These are phyloP conservation scores for Kluyveromyces nonfermentans DNA, from an alignment of 805 yeast species.

Conservation along the genomic window DNA sequence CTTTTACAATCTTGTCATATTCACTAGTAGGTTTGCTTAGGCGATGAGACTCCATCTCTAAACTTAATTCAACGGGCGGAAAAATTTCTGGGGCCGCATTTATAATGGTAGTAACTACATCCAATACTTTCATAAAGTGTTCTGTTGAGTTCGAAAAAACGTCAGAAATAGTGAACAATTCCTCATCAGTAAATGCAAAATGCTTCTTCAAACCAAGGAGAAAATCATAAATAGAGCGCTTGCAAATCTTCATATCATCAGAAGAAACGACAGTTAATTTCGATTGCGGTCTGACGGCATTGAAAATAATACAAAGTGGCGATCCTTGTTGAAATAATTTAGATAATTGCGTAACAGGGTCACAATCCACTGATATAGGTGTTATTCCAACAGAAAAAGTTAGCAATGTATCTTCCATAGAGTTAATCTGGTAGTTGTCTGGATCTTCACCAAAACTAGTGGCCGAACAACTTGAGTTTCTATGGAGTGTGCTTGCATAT, in stretches of 20 bases:
- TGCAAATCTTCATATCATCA: conserved; percentile 76
- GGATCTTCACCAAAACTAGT: conserved; percentile 28
- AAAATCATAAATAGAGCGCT: conserved; percentile 83
- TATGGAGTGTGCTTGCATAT: conserved; percentile 8
- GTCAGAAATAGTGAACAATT: conserved; percentile 80
- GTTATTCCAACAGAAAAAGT: conserved; percentile 71
- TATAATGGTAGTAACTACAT: conserved; percentile 58
- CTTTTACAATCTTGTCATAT: conserved; percentile 59
- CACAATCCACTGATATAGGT: conserved; percentile 67
- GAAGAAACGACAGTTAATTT: conserved; percentile 58
- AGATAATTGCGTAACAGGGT: conserved; percentile 89
- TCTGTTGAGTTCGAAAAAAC: conserved; percentile 77
- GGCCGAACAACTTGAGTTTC: conserved; percentile 19
- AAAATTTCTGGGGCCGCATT: conserved; percentile 40
- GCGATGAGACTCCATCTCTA: conserved; percentile 15
- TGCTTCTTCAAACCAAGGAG: conserved; percentile 75
- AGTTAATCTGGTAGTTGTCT: conserved; percentile 7
- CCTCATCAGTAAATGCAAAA: conserved; percentile 66
- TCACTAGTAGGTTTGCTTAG: conserved; percentile 18
- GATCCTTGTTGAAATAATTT: conserved; percentile 86
- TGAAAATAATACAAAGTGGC: conserved; percentile 79
- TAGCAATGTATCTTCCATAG: conserved; percentile 29
- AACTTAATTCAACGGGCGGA: conserved; percentile 25
- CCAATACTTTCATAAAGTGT: conserved; percentile 64
- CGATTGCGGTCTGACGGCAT: conserved; percentile 51